These are phyloP conservation scores for Microstegium vimineum DNA, from an alignment of 176 grass and related monocot genomes.

Conservation along the genomic window DNA sequence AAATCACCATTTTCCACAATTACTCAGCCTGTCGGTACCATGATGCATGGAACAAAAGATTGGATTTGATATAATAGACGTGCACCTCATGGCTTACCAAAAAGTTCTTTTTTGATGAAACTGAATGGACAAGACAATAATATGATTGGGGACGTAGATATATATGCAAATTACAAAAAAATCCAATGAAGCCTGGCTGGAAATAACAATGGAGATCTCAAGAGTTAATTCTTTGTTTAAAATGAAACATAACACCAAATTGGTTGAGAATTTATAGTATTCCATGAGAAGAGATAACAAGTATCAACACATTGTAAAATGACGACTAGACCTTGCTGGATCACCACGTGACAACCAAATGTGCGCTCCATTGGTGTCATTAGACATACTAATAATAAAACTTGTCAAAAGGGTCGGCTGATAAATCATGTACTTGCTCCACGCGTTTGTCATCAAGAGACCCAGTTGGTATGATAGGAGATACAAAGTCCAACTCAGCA, in stretches of 20 bases:
- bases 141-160: too few relatives aligned
- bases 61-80: neutral
- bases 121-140: too few relatives aligned
- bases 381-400: too few relatives aligned
- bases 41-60: neutral
- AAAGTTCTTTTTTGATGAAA: too few relatives aligned
- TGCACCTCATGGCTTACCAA: too few relatives aligned
- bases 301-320: neutral
- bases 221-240: neutral
- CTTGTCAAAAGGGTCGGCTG: too few relatives aligned
- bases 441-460: too few relatives aligned
- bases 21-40: neutral
- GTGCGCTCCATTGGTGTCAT: too few relatives aligned
- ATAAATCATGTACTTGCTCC: too few relatives aligned
- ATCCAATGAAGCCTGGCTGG: too few relatives aligned
- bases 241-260: neutral
- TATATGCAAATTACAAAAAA: too few relatives aligned
- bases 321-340: neutral
- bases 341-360: neutral
- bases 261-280: neutral
- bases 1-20: neutral
- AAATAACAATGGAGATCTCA: neutral
- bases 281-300: neutral
- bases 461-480: too few relatives aligned
- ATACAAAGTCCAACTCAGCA: neutral